These are phyloP conservation scores for Mrakia frigida DNA, from an alignment of 768 basidiomycete genomes.

Conservation along the genomic window DNA sequence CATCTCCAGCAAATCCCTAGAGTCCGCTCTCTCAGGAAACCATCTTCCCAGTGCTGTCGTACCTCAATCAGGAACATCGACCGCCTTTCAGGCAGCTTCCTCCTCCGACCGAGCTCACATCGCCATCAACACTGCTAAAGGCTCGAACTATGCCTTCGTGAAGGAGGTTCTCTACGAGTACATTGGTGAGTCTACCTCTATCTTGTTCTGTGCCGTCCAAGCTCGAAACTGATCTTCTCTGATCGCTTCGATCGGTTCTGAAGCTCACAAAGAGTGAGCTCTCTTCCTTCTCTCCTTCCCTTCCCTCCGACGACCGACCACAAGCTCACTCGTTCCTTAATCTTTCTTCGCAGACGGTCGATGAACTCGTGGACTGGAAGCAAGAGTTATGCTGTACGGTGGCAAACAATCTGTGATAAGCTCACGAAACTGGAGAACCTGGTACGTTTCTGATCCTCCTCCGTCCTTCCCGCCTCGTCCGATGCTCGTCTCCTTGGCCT, in stretches of 20 bases:
- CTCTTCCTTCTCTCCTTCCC: neutral
- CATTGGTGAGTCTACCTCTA: neutral
- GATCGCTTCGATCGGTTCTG: too few species aligned
- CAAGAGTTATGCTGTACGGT: neutral
- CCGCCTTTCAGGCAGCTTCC: neutral
- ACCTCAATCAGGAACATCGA: neutral
- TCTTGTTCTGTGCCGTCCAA: neutral
- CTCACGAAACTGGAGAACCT: slow-evolving; percentile 2
- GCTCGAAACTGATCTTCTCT: neutral
- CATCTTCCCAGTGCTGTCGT: neutral
- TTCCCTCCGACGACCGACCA: neutral
- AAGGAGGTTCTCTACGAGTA: slow-evolving; percentile 13
- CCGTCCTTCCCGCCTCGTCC: neutral
- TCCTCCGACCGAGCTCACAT: neutral
- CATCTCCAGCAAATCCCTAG: neutral
- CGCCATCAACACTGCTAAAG: neutral
- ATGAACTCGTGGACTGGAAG: slow-evolving; percentile 13
- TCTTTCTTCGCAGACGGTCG: neutral
- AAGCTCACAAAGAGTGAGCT: neutral
- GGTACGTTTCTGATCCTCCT: neutral
- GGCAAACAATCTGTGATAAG: slow-evolving; percentile 2
- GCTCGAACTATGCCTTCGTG: neutral
- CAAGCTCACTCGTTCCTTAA: neutral
- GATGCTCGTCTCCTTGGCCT: too few species aligned
- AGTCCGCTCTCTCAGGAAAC: neutral